Base-by-base conservation (phyloP, 495 filamentous ascomycete species). In the Neurospora sp. region DNA sequence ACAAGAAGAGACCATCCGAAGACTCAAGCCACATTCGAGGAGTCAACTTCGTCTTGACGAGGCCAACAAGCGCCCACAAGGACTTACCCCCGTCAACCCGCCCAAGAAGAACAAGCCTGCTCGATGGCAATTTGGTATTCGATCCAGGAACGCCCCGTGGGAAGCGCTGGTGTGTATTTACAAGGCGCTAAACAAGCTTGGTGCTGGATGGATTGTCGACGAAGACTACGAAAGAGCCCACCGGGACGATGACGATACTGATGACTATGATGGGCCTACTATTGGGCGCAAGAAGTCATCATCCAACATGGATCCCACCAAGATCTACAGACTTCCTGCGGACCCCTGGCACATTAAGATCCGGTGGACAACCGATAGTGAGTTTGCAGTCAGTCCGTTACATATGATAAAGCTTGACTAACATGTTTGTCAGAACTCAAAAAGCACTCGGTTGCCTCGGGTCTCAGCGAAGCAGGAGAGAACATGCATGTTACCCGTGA, bases 41-140 rank as follows among this genome's bases (percentile, higher is more conserved):
- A 85, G 79, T 76, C 84, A 83, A 73, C 80, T 84, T 69, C 88
- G 91, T 77, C 81, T 90, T 80, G 88, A 88, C 78, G 88, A 84
- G 75, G 89, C 81, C n/a, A 85, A 82, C 46, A 86, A 90, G 74
- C 90, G 90, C 39, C 92, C 93, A 2, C 91, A 91, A 69, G 85
- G 85, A 5, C 88, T 89, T 75, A 89, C 89, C 14, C 87, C 89
- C 9, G 84, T 85, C 35, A 86, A 88, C 35, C 82, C 89, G 66
- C 81, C 83, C 37, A 94, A 92, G 80, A 92, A 90, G 81, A 83
- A 81, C 38, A 88, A 88, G 71, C 88, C 90, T 4, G 92, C 93
- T 1, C 92, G 93, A 73, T 99, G 96, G 96, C 96, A 98, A 81
- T 99, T 98, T 79, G 96, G 96, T 39, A 99, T 99, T 73, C 89